These are phyloP conservation scores for Lanmaoa pseudosensibilis DNA, from an alignment of 768 basidiomycete species.

Conservation along the genomic window DNA sequence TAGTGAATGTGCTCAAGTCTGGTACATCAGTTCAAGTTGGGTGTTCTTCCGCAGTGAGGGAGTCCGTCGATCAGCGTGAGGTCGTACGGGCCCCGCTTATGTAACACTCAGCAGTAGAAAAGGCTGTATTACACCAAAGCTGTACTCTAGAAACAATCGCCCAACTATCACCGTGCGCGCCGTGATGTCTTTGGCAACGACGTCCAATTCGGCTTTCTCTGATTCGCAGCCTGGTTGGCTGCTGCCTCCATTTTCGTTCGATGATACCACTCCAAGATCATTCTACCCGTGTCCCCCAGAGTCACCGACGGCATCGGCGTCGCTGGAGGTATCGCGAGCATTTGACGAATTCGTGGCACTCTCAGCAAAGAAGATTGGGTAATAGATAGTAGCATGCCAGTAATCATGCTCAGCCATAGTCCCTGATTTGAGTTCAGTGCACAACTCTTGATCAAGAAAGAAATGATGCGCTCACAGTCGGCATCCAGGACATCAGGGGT, in stretches of 20 bases:
- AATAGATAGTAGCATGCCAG: constrained; percentile 46
- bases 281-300: constrained; percentile 28
- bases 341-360: constrained; percentile 39
- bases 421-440: constrained; percentile 40
- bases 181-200: constrained; percentile 24
- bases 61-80: too few relatives aligned
- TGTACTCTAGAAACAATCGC: neutral
- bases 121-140: neutral
- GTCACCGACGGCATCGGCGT: constrained; percentile 21
- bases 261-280: constrained; percentile 23
- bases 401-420: constrained; percentile 55
- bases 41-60: neutral
- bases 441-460: neutral
- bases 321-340: constrained; percentile 35
- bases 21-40: constrained; percentile 10
- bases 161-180: constrained; percentile 1
- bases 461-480: constrained; percentile 53
- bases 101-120: constrained; percentile 11
- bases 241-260: neutral
- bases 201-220: constrained; percentile 26
- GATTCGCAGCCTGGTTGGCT: neutral
- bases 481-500: constrained; percentile 57
- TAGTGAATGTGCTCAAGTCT: neutral
- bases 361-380: constrained; percentile 50
- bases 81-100: constrained; percentile 7